phyloP scores from a whole-genome alignment of 257 asterid species.

The Gardenia jasminoides region DNA sequence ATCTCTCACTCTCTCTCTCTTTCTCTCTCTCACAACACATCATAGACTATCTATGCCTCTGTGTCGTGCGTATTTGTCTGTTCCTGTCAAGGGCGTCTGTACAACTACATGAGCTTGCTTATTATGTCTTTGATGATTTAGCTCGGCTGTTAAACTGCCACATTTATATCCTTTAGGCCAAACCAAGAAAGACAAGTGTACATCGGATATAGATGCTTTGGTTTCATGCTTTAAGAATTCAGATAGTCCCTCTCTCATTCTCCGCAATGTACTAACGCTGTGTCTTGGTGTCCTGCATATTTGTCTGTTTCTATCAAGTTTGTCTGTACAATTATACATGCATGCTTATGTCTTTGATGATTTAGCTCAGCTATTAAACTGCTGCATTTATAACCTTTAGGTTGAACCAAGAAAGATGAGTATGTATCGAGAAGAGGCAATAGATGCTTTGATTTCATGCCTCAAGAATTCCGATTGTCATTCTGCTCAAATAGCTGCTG shows the following conservation, averaged over 20 bases:
- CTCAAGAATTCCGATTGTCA: constrained; percentile 64
- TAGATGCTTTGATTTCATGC: constrained; percentile 63
- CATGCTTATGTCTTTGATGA: neutral
- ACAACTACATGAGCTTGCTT: neutral
- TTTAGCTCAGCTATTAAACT: neutral
- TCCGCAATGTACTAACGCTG: neutral
- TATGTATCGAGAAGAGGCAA: constrained; percentile 83
- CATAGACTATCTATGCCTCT: neutral
- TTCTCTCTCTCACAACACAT: neutral
- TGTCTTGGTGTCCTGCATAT: neutral
- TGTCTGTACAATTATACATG: neutral
- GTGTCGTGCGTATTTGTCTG: neutral
- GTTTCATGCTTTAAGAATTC: constrained; percentile 68
- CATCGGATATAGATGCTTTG: constrained; percentile 68
- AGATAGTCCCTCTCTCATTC: constrained; percentile 32
- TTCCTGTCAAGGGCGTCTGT: neutral
- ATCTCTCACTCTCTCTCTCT: constrained; percentile 8
- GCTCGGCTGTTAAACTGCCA: neutral
- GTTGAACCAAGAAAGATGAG: constrained; percentile 92
- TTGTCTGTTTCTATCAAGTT: neutral
- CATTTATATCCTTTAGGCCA: constrained; percentile 42
- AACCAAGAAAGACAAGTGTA: constrained; percentile 90
- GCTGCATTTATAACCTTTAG: constrained; percentile 27
- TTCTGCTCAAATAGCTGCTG: constrained; percentile 63
- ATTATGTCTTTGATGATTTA: neutral